Base-by-base conservation (phyloP, 441 rosid genomes). In the Codiaeum variegatum region DNA sequence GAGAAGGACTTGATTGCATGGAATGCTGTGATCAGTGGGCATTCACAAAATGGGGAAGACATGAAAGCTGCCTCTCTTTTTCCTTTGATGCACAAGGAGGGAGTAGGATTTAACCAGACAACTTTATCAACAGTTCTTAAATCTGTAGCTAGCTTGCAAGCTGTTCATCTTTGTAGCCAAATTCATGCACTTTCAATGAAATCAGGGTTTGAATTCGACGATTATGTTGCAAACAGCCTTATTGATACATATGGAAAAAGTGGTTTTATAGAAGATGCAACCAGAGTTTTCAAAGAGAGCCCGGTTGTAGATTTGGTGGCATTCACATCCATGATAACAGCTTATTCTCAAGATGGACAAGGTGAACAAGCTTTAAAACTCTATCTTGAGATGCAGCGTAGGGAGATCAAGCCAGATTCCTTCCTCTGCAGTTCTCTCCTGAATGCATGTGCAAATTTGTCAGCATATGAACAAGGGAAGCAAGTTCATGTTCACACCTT, bases 281-380 rank as follows among this genome's bases (percentile, higher is more conserved):
- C 72, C 32, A 79, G 47, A 73, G 77, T 85, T 47, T 90, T 90
- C 65, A 52, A 78, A 67, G 82, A 81, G 72, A 69, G 76, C 75
- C 73, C 80, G 3, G 42, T 23, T 47, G 65, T 55, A 65, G 91
- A 88, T 79, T 72, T 85, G 79, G 83, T 88, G 77, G 83, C 85
- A 72, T 79, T 81, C 76, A 88, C 90, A 3, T 88, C 92, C 54
- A 80, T 87, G 90, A 83, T 88, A 75, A 78, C 88, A 7, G 83
- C 86, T 70, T 87, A 81, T 83, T 79, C 88, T 32, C 92, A 88
- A 76, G 75, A 69, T 65, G 89, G 90, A 62, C 85, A 83, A 70
- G 91, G 95, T 4, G 95, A 90, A 81, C 91, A 90, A 82, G 90
- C 91, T 49, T 61, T 90, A 51, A 87, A 73, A 81, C 85, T 90